These are phyloP conservation scores for Sporisorium reilianum DNA, from an alignment of 1,284 basidiomycete species.

Conservation along the genomic window DNA sequence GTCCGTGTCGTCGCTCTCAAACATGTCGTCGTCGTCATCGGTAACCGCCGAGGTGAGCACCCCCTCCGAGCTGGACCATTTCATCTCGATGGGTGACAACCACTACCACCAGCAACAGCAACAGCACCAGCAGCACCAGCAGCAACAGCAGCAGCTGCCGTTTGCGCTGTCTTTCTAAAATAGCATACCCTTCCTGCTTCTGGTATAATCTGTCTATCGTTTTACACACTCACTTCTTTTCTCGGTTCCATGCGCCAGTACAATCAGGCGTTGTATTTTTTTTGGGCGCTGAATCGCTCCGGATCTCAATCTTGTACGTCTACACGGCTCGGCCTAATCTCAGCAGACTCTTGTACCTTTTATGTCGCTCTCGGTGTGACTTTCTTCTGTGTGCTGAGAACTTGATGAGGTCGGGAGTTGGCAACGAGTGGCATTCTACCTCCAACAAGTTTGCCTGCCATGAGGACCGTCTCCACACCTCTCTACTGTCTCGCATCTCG, in stretches of 20 bases:
- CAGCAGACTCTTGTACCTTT: neutral
- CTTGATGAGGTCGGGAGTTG: too few relatives aligned
- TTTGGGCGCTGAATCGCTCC: too few relatives aligned
- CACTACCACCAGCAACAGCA: constrained; percentile 5
- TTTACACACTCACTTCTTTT: neutral
- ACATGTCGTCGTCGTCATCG: constrained; percentile 20
- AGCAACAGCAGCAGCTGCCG: constrained; percentile 10
- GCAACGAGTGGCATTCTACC: too few relatives aligned
- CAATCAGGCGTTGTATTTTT: constrained; percentile 6
- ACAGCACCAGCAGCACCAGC: constrained; percentile 16
- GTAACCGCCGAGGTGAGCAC: constrained; percentile 21
- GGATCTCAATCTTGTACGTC: neutral
- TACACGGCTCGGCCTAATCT: constrained; percentile 4
- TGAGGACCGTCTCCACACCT: too few relatives aligned
- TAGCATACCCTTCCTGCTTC: neutral
- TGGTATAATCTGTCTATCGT: neutral
- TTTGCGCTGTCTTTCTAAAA: constrained; percentile 24
- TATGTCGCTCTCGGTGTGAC: too few relatives aligned
- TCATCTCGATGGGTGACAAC: constrained; percentile 23
- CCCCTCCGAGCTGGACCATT: constrained; percentile 32
- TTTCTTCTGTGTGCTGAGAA: neutral
- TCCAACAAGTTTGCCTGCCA: too few relatives aligned
- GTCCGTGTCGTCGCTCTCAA: constrained; percentile 17
- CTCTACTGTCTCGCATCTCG: too few relatives aligned
- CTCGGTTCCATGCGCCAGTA: too few relatives aligned